These are phyloP conservation scores for Vanilla planifolia DNA, from an alignment of 106 monocot species.

Conservation along the genomic window DNA sequence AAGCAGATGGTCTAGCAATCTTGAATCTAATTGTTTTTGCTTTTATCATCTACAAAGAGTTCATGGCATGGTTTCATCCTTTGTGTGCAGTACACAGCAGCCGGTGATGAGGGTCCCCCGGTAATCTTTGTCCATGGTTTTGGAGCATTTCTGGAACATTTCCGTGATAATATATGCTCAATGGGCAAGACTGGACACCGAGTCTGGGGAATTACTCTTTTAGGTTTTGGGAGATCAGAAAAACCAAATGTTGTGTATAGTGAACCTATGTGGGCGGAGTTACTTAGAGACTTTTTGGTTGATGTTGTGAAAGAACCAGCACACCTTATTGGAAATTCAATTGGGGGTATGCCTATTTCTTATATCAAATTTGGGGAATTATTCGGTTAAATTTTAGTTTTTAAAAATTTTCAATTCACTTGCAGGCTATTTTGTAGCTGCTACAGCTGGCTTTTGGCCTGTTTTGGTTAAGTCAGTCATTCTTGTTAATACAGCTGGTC, in stretches of 20 bases:
- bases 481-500: constrained; percentile 85
- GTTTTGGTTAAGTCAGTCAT: constrained; percentile 50
- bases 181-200: constrained; percentile 65
- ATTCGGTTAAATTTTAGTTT: not conserved
- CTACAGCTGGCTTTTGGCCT: constrained; percentile 78
- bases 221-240: constrained; percentile 95
- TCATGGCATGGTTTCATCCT: not conserved
- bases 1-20: too few relatives aligned
- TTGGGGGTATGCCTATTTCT: constrained; percentile 57
- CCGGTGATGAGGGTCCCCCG: constrained; percentile 68
- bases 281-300: constrained; percentile 89
- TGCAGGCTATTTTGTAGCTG: constrained; percentile 72
- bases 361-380: not conserved
- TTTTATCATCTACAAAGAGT: too few relatives aligned
- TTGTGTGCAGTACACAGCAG: constrained; percentile 66
- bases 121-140: constrained; percentile 94
- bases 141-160: constrained; percentile 94
- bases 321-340: constrained; percentile 93
- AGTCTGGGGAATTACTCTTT: constrained; percentile 88
- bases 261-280: constrained; percentile 83
- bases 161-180: constrained; percentile 70
- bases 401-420: constrained; percentile 7
- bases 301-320: constrained; percentile 82
- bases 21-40: too few relatives aligned
- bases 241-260: constrained; percentile 80